Conservation (phyloP, 2,329 filamentous ascomycete species). For the Colletotrichum tabaci region DNA sequence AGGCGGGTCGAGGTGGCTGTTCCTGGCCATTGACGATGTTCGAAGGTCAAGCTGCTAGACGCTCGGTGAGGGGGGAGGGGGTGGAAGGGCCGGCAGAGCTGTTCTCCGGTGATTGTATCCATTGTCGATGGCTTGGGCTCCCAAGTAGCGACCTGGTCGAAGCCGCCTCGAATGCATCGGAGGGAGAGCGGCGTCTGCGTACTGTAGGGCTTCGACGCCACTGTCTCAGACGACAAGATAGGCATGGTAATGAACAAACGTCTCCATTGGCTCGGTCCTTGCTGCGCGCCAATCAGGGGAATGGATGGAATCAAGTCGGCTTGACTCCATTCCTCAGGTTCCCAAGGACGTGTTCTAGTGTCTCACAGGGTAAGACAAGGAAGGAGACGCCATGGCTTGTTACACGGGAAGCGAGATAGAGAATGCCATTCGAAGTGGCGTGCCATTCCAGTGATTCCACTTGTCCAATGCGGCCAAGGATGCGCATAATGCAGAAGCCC, state of each 20-base stretch:
- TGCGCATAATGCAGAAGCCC: neutral
- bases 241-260: neutral
- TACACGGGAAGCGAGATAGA: slow-evolving; percentile 31
- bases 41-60: slow-evolving; percentile 17
- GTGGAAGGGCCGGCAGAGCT: slow-evolving; percentile 16
- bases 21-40: slow-evolving; percentile 21
- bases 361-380: slow-evolving; percentile 32
- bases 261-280: neutral
- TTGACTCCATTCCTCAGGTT: neutral
- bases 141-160: neutral
- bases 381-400: slow-evolving; percentile 4
- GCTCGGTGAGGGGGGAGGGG: neutral
- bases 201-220: neutral
- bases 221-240: neutral
- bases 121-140: neutral
- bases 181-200: slow-evolving; percentile 1
- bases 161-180: neutral
- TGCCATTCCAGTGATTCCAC: slow-evolving; percentile 8
- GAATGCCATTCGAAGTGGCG: slow-evolving; percentile 20
- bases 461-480: neutral
- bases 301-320: neutral
- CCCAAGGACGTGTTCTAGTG: slow-evolving; percentile 19
- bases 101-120: neutral
- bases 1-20: slow-evolving; percentile 9
- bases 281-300: slow-evolving; percentile 14